Conservation (phyloP, 192 early-diverging fungal genomes). For the Glomus cerebriforme region DNA sequence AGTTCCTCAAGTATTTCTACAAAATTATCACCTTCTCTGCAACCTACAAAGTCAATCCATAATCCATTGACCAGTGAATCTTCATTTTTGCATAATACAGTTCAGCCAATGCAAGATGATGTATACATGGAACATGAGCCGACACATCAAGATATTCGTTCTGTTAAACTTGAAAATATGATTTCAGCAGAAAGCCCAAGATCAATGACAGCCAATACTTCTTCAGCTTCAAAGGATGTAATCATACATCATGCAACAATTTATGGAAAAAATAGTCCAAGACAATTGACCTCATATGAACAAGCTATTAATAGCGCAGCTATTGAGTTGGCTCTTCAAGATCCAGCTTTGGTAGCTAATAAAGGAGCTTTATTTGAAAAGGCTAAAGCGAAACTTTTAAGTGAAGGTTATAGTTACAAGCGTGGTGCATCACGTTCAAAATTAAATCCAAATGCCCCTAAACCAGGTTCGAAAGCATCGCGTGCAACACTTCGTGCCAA, state of each 20-base stretch:
- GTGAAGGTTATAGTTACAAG: constrained; percentile 56
- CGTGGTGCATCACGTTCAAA: constrained; percentile 60
- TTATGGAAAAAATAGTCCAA: constrained; percentile 55
- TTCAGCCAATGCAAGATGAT: constrained; percentile 1
- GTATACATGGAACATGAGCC: background rate
- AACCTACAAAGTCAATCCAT: background rate
- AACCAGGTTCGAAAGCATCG: constrained; percentile 35
- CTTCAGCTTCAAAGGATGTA: constrained; percentile 39
- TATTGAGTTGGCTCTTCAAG: constrained; percentile 47
- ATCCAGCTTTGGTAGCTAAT: constrained; percentile 46
- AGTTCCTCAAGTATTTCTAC: no score
- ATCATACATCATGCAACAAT: constrained; percentile 56
- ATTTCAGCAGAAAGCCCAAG: background rate
- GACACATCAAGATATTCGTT: background rate
- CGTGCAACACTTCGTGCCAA: constrained; percentile 39
- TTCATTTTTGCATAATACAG: background rate
- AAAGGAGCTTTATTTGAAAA: constrained; percentile 51
- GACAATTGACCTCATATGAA: constrained; percentile 55
- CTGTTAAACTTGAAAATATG: background rate
- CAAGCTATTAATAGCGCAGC: constrained; percentile 55
- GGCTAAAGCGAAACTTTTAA: constrained; percentile 52
- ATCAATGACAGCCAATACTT: constrained; percentile 21
- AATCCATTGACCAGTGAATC: background rate
- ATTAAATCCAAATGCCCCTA: constrained; percentile 44
- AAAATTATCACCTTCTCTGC: no score